Base-by-base conservation (phyloP, 2,329 filamentous ascomycete species). In the Pyricularia sp. region DNA sequence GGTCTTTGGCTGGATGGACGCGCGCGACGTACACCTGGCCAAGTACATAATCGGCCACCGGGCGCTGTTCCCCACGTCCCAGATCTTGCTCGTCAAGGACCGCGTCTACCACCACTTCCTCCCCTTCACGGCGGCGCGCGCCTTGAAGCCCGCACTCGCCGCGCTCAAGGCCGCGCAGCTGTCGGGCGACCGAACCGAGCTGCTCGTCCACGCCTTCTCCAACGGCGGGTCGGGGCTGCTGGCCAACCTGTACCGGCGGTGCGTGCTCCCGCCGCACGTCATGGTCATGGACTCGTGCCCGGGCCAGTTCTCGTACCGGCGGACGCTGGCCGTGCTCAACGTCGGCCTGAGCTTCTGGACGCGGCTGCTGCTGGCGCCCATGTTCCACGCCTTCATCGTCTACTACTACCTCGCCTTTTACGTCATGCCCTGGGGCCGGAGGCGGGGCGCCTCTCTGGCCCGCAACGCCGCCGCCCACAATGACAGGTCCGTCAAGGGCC, bases 141-240 rank as follows among this genome's bases (percentile, higher is more conserved):
- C 79, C 64, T 77, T 82, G 69, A 71, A 74, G 68, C 79, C 81
- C 0, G 82, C 81, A 3, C 72, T 82, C 7, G 74, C 78, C 31
- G 76, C 81, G 20, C 71, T 85, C 64, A 77, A 76, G 30, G 76
- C 75, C 1, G 69, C 78, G 26, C 33, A 17, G 26, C 30, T 14
- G n/a, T 42, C 26, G 7, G 31, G 23, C 31, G 31, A 50, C 31
- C 12, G 12, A n/a, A 55, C 55, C 14, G 75, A 76, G 36, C 75
- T 85, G 20, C 77, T 86, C 3, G 73, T 83, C 14, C 84, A 86
- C 71, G 70, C 80, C 42, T 85, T 86, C 72, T 86, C 84, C 58
- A 86, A 86, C 71, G 84, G 84, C 68, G 85, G 84, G 65, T 77
- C 80, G 28, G 78, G 78, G 68, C 79, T 80, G 36, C 79, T 82